Evolutionary conservation across 305 asterid genomes (phyloP).

Genomic region (Fraxinus angustifolia): DNA sequence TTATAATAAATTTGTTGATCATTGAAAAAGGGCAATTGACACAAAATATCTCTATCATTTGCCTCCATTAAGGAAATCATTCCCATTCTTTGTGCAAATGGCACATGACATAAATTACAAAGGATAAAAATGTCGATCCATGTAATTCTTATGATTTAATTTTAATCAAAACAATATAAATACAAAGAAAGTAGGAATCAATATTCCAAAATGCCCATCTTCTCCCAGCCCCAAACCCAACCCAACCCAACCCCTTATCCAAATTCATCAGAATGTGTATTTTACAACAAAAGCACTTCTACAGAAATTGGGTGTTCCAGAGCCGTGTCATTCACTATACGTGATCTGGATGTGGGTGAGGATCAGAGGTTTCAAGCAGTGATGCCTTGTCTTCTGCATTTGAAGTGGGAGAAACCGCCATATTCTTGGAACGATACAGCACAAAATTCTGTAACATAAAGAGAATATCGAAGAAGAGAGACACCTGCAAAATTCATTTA

Average conservation of each 20-base stretch:
- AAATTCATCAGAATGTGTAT: not conserved
- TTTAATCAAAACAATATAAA: too few relatives aligned
- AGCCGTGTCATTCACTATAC: not conserved
- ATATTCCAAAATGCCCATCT: not conserved
- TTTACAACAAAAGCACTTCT: not conserved
- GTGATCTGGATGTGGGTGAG: not conserved
- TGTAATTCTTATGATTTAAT: not conserved
- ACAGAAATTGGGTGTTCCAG: not conserved
- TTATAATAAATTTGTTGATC: not conserved
- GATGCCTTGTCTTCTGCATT: conserved; percentile 35
- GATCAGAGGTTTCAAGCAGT: conserved; percentile 21
- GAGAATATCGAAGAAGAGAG: conserved; percentile 42
- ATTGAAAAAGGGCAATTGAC: not conserved
- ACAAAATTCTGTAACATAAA: conserved; percentile 45
- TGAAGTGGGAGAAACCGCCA: conserved; percentile 1
- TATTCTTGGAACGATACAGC: conserved; percentile 31
- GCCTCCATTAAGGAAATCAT: not conserved
- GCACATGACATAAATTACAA: not conserved
- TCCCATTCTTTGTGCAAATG: not conserved
- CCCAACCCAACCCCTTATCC: not conserved
- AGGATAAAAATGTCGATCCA: not conserved
- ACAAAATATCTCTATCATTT: not conserved
- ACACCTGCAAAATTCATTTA: conserved; percentile 30
- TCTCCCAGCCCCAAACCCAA: not conserved
- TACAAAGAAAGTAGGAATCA: not conserved